Conservation (phyloP, 2,329 filamentous ascomycete species). For the Lasiodiplodia sp. region DNA sequence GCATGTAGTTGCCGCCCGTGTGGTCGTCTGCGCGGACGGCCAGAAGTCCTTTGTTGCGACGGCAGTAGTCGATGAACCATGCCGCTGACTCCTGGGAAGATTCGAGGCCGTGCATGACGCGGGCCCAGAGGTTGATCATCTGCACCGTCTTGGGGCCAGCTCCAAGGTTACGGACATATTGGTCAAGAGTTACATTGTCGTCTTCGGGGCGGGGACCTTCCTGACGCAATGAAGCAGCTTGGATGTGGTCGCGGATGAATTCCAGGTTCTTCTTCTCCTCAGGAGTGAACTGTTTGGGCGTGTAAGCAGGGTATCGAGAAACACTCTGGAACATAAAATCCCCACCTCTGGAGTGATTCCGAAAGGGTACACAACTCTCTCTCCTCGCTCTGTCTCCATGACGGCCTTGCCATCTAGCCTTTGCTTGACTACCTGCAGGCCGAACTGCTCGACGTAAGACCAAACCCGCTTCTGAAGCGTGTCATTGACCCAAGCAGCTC, state of each 20-base stretch:
- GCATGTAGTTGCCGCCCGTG: constrained; percentile 61
- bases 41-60: constrained; percentile 59
- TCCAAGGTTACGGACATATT: constrained; percentile 45
- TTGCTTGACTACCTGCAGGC: constrained; percentile 57
- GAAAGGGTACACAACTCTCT: constrained; percentile 43
- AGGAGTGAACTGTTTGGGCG: not conserved
- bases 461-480: constrained; percentile 58
- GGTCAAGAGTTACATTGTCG: constrained; percentile 50
- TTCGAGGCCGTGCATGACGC: constrained; percentile 61
- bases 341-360: constrained; percentile 41
- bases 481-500: constrained; percentile 68
- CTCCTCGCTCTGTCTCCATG: constrained; percentile 45
- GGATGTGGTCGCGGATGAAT: constrained; percentile 1
- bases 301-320: no score
- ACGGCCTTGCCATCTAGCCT: constrained; percentile 55
- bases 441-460: constrained; percentile 50
- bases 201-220: not conserved
- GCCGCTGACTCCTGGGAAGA: constrained; percentile 59
- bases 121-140: constrained; percentile 55
- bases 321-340: constrained; percentile 31
- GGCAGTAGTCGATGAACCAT: constrained; percentile 65
- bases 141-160: constrained; percentile 44
- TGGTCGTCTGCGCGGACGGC: constrained; percentile 61
- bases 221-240: not conserved
- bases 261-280: not conserved